A percentile compares a stretch with the other conserved stretches of the same genome.
Evolutionary conservation across 768 basidiomycete genomes (phyloP).

Genomic region (Suillus occidentalis): DNA sequence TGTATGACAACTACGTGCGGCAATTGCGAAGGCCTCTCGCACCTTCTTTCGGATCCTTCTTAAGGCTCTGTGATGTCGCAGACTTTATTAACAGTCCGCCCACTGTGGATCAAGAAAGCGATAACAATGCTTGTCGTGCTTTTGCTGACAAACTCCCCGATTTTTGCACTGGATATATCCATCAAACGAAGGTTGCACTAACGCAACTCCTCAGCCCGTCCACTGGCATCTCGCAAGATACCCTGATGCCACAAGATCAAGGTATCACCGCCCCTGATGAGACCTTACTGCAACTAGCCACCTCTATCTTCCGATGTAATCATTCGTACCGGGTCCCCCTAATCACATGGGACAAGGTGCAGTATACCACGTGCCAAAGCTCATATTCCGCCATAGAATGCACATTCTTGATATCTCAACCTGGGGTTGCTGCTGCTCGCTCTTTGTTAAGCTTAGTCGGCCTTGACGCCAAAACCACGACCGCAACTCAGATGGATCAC

Average conservation of each 20-base stretch:
- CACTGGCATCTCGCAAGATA: not conserved
- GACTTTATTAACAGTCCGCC: not conserved
- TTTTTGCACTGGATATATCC: not conserved
- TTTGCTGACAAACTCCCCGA: not conserved
- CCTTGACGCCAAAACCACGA: not conserved
- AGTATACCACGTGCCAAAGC: not conserved
- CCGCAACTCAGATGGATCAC: not conserved
- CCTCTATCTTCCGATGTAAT: not conserved
- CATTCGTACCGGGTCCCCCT: not conserved
- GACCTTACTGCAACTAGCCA: not conserved
- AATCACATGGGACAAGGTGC: constrained; percentile 1
- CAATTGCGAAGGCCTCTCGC: not conserved
- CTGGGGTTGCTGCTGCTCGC: not conserved
- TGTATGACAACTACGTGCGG: not conserved
- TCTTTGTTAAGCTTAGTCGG: not conserved
- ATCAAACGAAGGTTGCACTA: not conserved
- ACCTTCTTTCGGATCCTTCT: not conserved
- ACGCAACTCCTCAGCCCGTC: not conserved
- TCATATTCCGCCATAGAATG: not conserved
- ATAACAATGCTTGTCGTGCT: not conserved
- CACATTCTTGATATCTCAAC: not conserved
- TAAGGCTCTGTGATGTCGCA: not conserved
- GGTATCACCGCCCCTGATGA: not conserved
- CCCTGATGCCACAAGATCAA: not conserved
- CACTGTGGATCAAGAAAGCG: not conserved